Percentiles rank a stretch among this genome's conserved stretches.
Conservation (phyloP, 495 filamentous ascomycete genomes). For the Lasiosphaeria ovina region DNA sequence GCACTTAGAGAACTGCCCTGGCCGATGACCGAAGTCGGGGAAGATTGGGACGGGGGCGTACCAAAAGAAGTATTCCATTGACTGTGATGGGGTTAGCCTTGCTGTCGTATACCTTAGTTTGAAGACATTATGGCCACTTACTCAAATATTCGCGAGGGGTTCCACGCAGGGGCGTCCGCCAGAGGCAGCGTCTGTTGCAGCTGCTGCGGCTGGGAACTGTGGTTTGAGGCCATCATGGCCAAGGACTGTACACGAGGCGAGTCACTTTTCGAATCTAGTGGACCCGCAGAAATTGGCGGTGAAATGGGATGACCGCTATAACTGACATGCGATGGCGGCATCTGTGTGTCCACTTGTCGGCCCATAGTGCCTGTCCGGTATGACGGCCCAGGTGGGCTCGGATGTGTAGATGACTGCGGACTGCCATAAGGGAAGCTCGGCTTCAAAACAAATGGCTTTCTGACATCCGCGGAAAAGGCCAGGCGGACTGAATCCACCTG, state of each 20-base stretch:
- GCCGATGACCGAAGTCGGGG: slow-evolving; percentile 37
- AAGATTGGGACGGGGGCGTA: slow-evolving; percentile 52
- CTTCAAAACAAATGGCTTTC: slow-evolving; percentile 85
- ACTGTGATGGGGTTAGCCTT: slow-evolving; percentile 47
- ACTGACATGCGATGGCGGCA: slow-evolving; percentile 66
- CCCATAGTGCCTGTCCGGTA: slow-evolving; percentile 45
- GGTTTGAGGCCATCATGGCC: slow-evolving; percentile 68
- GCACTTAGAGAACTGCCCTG: slow-evolving; percentile 44
- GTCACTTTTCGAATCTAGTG: slow-evolving; percentile 75
- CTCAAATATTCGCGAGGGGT: slow-evolving; percentile 92
- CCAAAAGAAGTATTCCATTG: slow-evolving; percentile 94
- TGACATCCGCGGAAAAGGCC: slow-evolving; percentile 87
- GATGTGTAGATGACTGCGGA: slow-evolving; percentile 57
- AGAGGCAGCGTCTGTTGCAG: slow-evolving; percentile 55
- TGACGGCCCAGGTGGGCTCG: slow-evolving; percentile 60
- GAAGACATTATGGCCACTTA: slow-evolving; percentile 49
- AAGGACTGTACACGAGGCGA: slow-evolving; percentile 75
- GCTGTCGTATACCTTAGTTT: background rate
- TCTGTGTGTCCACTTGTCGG: slow-evolving; percentile 40
- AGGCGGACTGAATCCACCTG: slow-evolving; percentile 88
- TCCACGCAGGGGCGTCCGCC: slow-evolving; percentile 75
- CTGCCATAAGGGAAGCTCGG: slow-evolving; percentile 85
- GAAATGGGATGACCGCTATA: slow-evolving; percentile 76
- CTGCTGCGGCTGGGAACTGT: slow-evolving; percentile 42
- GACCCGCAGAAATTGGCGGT: slow-evolving; percentile 74